Conservation (phyloP, 2,329 filamentous ascomycete genomes). For the Stagonosporopsis vannaccii region DNA sequence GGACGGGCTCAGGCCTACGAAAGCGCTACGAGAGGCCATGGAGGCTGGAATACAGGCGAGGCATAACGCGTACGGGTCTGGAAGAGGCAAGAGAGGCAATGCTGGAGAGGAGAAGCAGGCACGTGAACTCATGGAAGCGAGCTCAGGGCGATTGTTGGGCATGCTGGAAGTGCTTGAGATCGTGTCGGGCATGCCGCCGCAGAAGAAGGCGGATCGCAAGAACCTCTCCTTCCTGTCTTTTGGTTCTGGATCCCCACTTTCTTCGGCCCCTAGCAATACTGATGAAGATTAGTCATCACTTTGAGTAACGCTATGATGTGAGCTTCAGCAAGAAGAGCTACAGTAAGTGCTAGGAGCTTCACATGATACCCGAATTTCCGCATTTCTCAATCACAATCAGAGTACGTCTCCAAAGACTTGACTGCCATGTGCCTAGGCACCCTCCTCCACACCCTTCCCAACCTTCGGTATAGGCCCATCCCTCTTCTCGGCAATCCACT, state of each 20-base stretch:
- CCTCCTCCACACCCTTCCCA: neutral
- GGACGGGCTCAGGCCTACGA: slow-evolving; percentile 29
- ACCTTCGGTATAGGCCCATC: neutral
- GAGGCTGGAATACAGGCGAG: slow-evolving; percentile 62
- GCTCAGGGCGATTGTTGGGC: slow-evolving; percentile 44
- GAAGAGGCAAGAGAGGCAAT: slow-evolving; percentile 53
- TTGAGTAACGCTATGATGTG: neutral
- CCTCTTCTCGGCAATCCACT: slow-evolving; percentile 36
- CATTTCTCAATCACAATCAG: neutral
- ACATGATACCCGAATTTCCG: neutral
- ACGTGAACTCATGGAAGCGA: slow-evolving; percentile 43
- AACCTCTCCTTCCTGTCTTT: slow-evolving; percentile 25
- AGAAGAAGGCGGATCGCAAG: slow-evolving; percentile 10
- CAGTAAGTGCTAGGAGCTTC: neutral
- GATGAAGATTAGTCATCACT: slow-evolving; percentile 15
- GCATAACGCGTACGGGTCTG: slow-evolving; percentile 53
- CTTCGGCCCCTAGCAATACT: slow-evolving; percentile 32
- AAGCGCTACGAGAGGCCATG: slow-evolving; percentile 54
- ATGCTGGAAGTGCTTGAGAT: slow-evolving; percentile 46
- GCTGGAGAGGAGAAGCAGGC: slow-evolving; percentile 47
- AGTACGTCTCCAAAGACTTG: neutral
- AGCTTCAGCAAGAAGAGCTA: neutral
- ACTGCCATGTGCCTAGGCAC: neutral
- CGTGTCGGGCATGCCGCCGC: slow-evolving; percentile 19
- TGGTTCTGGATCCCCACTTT: slow-evolving; percentile 32